Evolutionary conservation across 1,284 basidiomycete genomes (phyloP), one percentile per base, ranked within the genome.

Genomic region (Sporisorium sorghi): DNA sequence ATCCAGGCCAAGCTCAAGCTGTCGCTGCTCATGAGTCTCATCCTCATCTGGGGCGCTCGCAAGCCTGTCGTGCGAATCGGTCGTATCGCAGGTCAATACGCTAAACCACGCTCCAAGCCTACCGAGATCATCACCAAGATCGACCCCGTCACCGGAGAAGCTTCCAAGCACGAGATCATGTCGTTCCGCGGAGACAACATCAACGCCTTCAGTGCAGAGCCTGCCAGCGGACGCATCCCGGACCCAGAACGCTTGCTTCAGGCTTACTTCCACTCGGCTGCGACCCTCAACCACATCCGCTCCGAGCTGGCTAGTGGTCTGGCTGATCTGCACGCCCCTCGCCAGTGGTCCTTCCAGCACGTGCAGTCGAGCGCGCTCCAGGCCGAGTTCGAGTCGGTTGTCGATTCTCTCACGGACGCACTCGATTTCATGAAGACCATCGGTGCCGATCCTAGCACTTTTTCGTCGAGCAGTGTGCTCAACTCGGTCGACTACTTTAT

Each of bases 161-260:
- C 71, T 33, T 76, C 84, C 52, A 82, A 84, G 44, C 61, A 80
- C 33, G 82, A 85, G 57, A 80, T 86, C 0, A 85, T 90, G 47
- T 94, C 91, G 78, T 96, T 95, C 86, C 88, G 93, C 90, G 96
- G 97, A 2, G 95, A 99, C 86, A 98, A 97, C 82, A 91, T 99
- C 47, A 98, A 99, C 76, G 93, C 94, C 87, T 91, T 86, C 83
- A 79, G 83, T 23, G 66, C 84, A 35, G 87, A 90, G 51, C 72
- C 72, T 40, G 57, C 70, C n/a, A 56, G 52, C 19, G 92, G 96
- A 66, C 90, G 96, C 50, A 90, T 87, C 0, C 93, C 96, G 0
- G 90, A 97, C 85, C 95, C 96, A 0, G 90, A 95, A 72, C 88
- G 96, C 35, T 87, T 99, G 12, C 87, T 97, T 5, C 85, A 85